A percentile compares a stretch with the other conserved stretches of the same genome.
phyloP scores from a whole-genome alignment of 805 yeast genomes.

The Saccharomyces mikatae region DNA sequence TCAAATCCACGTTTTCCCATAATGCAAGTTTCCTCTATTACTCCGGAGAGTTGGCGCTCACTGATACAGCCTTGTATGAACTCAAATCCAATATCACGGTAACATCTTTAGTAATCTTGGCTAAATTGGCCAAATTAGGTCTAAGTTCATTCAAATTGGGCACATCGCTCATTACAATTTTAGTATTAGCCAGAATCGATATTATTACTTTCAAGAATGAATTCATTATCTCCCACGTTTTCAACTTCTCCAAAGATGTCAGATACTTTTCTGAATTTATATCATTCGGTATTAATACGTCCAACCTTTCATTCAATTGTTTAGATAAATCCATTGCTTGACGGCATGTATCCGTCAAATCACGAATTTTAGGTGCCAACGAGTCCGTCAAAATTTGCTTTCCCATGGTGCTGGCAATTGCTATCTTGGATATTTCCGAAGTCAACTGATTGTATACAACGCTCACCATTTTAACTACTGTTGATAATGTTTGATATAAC shows the following conservation, averaged over 20 bases:
- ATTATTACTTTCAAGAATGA: constrained; percentile 75
- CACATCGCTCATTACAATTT: constrained; percentile 70
- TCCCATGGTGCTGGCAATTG: constrained; percentile 42
- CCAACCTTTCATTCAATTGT: constrained; percentile 48
- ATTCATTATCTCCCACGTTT: constrained; percentile 81
- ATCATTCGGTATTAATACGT: constrained; percentile 34
- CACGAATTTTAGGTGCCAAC: constrained; percentile 56
- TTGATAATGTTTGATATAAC: constrained; percentile 53
- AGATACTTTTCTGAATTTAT: constrained; percentile 31
- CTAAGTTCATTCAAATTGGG: constrained; percentile 74
- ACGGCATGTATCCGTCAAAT: constrained; percentile 68
- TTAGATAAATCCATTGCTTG: constrained; percentile 77
- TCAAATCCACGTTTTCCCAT: constrained; percentile 6
- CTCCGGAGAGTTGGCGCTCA: constrained; percentile 8
- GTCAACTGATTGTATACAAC: constrained; percentile 71
- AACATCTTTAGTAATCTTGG: constrained; percentile 85
- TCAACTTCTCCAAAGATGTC: constrained; percentile 44
- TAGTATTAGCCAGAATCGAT: constrained; percentile 74
- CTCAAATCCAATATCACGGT: constrained; percentile 75
- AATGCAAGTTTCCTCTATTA: constrained; percentile 5
- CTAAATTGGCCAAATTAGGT: constrained; percentile 69
- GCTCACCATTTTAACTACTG: constrained; percentile 62
- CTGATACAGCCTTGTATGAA: constrained; percentile 35
- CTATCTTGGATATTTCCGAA: constrained; percentile 56
- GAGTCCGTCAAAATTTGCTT: constrained; percentile 31